A percentile compares a stretch with the other conserved stretches of the same genome.
These are phyloP conservation scores for Amoebophrya sp. DNA, from an alignment of 169 alveolate genomes.

Conservation along the genomic window DNA sequence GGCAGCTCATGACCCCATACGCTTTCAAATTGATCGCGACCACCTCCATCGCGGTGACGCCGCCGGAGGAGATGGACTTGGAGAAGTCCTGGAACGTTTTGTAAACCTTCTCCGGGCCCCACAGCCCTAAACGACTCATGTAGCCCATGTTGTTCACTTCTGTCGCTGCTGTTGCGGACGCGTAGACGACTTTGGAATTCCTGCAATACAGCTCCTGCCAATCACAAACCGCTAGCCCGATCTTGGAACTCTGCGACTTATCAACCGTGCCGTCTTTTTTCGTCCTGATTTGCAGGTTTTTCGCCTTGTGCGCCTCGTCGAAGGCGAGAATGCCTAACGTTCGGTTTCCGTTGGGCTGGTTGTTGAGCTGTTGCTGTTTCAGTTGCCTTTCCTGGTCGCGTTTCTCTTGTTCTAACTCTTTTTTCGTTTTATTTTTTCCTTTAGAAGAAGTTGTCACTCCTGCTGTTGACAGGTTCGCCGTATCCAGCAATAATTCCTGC, in stretches of 20 bases:
- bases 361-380: too few relatives aligned
- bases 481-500: too few relatives aligned
- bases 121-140: not conserved
- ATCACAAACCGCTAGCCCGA: not conserved
- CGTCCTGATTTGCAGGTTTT: not conserved
- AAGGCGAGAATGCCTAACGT: not conserved
- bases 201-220: not conserved
- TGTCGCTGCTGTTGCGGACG: conserved; percentile 30
- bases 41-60: conserved; percentile 28
- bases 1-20: conserved; percentile 26
- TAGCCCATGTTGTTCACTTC: conserved; percentile 22
- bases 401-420: not conserved
- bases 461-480: too few relatives aligned
- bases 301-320: conserved; percentile 32
- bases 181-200: not conserved
- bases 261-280: not conserved
- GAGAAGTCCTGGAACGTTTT: not conserved
- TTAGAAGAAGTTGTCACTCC: too few relatives aligned
- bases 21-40: conserved; percentile 28
- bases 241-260: not conserved
- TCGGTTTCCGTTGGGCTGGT: too few relatives aligned
- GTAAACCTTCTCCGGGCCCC: conserved; percentile 21
- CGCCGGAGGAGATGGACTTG: not conserved
- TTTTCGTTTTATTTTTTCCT: too few relatives aligned
- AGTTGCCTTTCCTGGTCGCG: not conserved